Evolutionary conservation across 257 asterid species (phyloP).

Genomic region (Mentha longifolia): DNA sequence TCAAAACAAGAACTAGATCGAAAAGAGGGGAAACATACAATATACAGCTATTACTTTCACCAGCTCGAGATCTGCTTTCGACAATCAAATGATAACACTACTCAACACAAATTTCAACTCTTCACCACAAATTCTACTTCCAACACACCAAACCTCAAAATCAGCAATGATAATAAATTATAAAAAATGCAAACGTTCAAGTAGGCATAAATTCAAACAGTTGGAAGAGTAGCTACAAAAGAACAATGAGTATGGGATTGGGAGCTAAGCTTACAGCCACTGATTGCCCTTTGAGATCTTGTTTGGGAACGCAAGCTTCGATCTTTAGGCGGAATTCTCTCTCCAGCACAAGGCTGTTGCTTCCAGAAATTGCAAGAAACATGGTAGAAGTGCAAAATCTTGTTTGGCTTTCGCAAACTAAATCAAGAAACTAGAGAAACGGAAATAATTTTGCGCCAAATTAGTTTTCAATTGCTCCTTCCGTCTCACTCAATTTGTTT

Average conservation of each 20-base stretch:
- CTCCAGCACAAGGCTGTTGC: neutral
- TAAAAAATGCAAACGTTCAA: neutral
- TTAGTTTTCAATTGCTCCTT: too few relatives aligned
- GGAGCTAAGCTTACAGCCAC: slow-evolving; percentile 41
- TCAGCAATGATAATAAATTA: neutral
- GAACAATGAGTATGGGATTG: neutral
- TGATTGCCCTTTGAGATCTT: slow-evolving; percentile 44
- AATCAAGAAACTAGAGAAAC: too few relatives aligned
- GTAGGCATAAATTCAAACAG: slow-evolving; percentile 12
- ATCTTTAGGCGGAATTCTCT: slow-evolving; percentile 26
- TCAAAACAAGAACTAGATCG: neutral
- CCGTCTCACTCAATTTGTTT: too few relatives aligned
- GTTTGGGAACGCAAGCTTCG: slow-evolving; percentile 36
- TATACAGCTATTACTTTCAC: neutral
- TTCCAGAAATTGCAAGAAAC: neutral
- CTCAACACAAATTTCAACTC: neutral
- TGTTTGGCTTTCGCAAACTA: neutral
- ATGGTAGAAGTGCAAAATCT: too few relatives aligned
- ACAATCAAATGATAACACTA: neutral
- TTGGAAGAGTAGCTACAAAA: neutral
- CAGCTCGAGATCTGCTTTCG: neutral
- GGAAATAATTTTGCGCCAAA: too few relatives aligned
- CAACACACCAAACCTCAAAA: neutral
- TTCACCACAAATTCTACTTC: neutral
- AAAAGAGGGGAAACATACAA: neutral